A percentile compares a stretch with the other conserved stretches of the same genome.
Evolutionary conservation across 768 basidiomycete genomes (phyloP).

Genomic region (Panaeolus papilionaceus): DNA sequence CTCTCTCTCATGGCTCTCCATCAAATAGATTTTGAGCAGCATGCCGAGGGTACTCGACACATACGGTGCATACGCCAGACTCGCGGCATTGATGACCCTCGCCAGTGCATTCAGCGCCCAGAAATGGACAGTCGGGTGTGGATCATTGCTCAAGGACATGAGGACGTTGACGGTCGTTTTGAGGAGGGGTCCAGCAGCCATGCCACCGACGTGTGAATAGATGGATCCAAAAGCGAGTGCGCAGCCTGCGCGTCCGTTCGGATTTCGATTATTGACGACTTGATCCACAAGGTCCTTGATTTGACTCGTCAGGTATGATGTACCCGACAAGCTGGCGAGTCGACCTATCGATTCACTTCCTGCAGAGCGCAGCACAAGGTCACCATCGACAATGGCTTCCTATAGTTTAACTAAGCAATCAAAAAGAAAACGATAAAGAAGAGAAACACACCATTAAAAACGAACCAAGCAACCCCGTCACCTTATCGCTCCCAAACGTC

Average conservation of each 20-base stretch:
- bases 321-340: conserved; percentile 82
- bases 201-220: conserved; percentile 89
- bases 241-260: conserved; percentile 91
- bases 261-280: conserved; percentile 94
- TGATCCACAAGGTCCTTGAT: conserved; percentile 92
- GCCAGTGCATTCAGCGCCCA: conserved; percentile 89
- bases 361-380: conserved; percentile 74
- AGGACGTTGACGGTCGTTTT: conserved; percentile 96
- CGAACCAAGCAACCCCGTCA: conserved; percentile 65
- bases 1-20: conserved; percentile 92
- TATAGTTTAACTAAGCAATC: conserved; percentile 33
- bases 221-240: conserved; percentile 92
- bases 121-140: conserved; percentile 95
- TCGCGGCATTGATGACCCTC: conserved; percentile 89
- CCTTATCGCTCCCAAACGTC: conserved; percentile 67
- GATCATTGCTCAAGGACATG: conserved; percentile 94
- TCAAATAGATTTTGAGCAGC: conserved; percentile 87
- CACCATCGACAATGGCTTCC: conserved; percentile 85
- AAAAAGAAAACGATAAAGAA: conserved; percentile 12
- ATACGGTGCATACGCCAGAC: conserved; percentile 89
- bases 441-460: conserved; percentile 72
- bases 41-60: conserved; percentile 89
- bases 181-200: conserved; percentile 92
- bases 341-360: conserved; percentile 91
- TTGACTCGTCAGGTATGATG: conserved; percentile 82